phyloP scores from a whole-genome alignment of 768 basidiomycete species.

The Hygrocybe coccinea region DNA sequence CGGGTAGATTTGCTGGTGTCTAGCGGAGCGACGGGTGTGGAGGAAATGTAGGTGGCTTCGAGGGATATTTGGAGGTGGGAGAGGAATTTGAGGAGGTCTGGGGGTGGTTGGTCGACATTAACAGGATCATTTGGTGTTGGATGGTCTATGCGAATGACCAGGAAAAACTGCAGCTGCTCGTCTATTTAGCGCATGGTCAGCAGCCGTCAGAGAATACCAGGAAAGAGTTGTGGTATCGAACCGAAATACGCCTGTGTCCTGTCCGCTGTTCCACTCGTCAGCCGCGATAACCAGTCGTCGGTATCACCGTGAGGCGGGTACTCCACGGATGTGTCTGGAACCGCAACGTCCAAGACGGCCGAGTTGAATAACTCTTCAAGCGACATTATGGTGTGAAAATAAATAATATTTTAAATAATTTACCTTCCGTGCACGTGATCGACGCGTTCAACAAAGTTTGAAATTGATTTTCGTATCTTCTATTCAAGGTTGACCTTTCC shows the following conservation, averaged over 20 bases:
- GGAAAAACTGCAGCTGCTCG: slow-evolving; percentile 49
- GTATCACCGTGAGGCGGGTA: slow-evolving; percentile 46
- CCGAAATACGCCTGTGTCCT: slow-evolving; percentile 73
- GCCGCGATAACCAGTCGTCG: slow-evolving; percentile 53
- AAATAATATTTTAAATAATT: neutral
- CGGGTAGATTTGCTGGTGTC: slow-evolving; percentile 35
- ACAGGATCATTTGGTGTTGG: slow-evolving; percentile 37
- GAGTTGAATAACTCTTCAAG: slow-evolving; percentile 61
- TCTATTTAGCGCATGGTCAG: slow-evolving; percentile 36
- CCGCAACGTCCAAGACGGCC: slow-evolving; percentile 53
- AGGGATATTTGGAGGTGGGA: slow-evolving; percentile 71
- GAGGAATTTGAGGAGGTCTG: slow-evolving; percentile 53
- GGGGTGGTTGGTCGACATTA: slow-evolving; percentile 39
- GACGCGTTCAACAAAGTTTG: neutral
- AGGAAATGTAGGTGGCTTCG: slow-evolving; percentile 76
- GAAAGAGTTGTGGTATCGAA: slow-evolving; percentile 29
- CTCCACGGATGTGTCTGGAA: slow-evolving; percentile 60
- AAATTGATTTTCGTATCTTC: neutral
- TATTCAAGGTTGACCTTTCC: no score
- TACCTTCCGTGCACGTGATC: neutral
- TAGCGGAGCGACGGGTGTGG: slow-evolving; percentile 33
- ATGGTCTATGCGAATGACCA: slow-evolving; percentile 57
- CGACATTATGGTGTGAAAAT: no score
- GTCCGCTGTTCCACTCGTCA: slow-evolving; percentile 42
- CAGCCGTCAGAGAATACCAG: slow-evolving; percentile 16